Evolutionary conservation across 371 early-diverging fungal genomes (phyloP).

Genomic region (Saksenaea vasiformis): DNA sequence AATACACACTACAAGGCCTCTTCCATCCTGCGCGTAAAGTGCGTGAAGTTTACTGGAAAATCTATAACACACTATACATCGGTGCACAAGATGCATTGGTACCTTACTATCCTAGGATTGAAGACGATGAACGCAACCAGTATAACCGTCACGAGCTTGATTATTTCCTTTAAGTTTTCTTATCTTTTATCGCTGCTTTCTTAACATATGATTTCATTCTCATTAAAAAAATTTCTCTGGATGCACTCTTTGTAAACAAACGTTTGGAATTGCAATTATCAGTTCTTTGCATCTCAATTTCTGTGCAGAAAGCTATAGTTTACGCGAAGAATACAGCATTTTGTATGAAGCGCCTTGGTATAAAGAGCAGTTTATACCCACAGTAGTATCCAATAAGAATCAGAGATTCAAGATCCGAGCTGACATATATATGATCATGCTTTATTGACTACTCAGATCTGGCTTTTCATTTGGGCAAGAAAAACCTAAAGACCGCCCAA

Average conservation of each 20-base stretch:
- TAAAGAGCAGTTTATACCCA: too few relatives aligned
- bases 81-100: slow-evolving; percentile 92
- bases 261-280: too few relatives aligned
- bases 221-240: neutral
- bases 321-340: too few relatives aligned
- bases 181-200: neutral
- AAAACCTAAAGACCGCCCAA: too few relatives aligned
- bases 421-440: too few relatives aligned
- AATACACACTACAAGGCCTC: slow-evolving; percentile 92
- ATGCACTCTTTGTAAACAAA: neutral
- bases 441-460: too few relatives aligned
- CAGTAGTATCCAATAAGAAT: too few relatives aligned
- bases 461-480: too few relatives aligned
- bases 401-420: too few relatives aligned
- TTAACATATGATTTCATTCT: neutral
- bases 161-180: slow-evolving; percentile 39
- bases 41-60: slow-evolving; percentile 96
- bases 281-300: too few relatives aligned
- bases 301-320: too few relatives aligned
- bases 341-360: too few relatives aligned
- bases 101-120: slow-evolving; percentile 88
- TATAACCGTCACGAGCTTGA: slow-evolving; percentile 81
- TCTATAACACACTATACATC: slow-evolving; percentile 94
- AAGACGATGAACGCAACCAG: slow-evolving; percentile 74
- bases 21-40: slow-evolving; percentile 98